Base-by-base conservation (phyloP, 306 rosid species). In the Phaseolus lunatus region DNA sequence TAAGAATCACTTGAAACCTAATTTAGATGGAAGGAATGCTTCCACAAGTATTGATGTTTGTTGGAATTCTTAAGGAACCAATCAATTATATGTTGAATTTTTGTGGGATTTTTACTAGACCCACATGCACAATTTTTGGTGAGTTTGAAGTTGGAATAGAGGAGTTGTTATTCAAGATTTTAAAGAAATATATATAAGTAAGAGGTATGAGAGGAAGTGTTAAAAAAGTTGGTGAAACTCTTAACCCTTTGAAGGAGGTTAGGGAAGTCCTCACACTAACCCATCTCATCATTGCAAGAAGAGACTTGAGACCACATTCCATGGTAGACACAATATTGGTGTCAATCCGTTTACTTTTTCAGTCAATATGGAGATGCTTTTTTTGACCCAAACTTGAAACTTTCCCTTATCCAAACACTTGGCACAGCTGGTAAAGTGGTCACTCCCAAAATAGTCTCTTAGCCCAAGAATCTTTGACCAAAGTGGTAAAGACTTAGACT, bases 261-360 rank as follows among this genome's bases (percentile, higher is more conserved):
- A 58, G 19, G 20, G 26, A 53, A 53, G 13, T 53, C 59, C 59
- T 53, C 27, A 53, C 27, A 23, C 59, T 53, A 12, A 53, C 14
- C 24, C 66, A 58, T 26, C 65, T 58, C 11, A 58, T 58, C 39
- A 58, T 58, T 58, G 65, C 9, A 58, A 56, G 31, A 54, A 20
- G 61, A 54, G 27, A 53, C 59, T 3, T 53, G 59, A 53, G 6
- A 53, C 64, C 35, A 57, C 64, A 57, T 4, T 11, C 27, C 58
- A 20, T 53, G 59, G 5, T 53, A 52, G 5, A 31, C 35, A 31
- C 35, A 31, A 31, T 7, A 5, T 31, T 31, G 35, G 9, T 35
- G 12, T 31, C 44, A 16, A 62, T 31, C 44, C 23, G 44, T 62
- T 63, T n/a, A 33, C 45, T 9, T 33, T 33, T 20, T 33, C 69